These are phyloP conservation scores for Rosa rugosa DNA, from an alignment of 306 rosid species.

Conservation along the genomic window DNA sequence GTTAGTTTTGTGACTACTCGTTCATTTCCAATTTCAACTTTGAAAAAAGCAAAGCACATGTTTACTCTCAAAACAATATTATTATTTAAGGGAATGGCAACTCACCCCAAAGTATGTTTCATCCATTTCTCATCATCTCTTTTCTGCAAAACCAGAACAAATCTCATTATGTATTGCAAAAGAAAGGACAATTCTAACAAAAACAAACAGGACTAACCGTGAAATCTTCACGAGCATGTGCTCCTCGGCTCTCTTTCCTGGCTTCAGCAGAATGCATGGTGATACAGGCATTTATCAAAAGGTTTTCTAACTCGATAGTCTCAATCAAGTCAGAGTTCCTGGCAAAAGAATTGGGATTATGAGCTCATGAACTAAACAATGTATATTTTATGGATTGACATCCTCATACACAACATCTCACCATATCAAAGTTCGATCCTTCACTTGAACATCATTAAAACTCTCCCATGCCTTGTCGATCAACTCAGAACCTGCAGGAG, in stretches of 20 bases:
- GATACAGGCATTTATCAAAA: constrained; percentile 80
- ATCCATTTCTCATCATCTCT: constrained; percentile 95
- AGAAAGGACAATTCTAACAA: constrained; percentile 2
- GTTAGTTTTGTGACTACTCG: not conserved
- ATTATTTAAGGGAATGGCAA: not conserved
- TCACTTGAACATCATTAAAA: constrained; percentile 64
- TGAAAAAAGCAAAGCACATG: not conserved
- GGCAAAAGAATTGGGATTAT: constrained; percentile 16
- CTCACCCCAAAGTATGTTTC: constrained; percentile 93
- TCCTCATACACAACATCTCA: constrained; percentile 20
- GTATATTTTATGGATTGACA: not conserved
- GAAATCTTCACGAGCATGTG: constrained; percentile 93
- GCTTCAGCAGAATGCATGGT: constrained; percentile 97
- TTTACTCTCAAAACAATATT: too few species aligned
- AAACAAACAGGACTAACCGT: constrained; percentile 37
- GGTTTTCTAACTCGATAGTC: constrained; percentile 87
- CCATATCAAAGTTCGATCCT: constrained; percentile 83
- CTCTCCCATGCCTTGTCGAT: constrained; percentile 76
- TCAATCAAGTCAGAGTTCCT: constrained; percentile 90
- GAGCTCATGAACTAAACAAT: constrained; percentile 11
- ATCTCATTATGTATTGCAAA: not conserved
- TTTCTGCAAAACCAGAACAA: constrained; percentile 58
- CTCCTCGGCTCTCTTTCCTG: constrained; percentile 95
- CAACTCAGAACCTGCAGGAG: constrained; percentile 59
- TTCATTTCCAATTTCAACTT: not conserved